Evolutionary conservation across 2,329 filamentous ascomycete genomes (phyloP), one percentile per base, ranked within the genome.

Genomic region (Trichoderma lentiforme): DNA sequence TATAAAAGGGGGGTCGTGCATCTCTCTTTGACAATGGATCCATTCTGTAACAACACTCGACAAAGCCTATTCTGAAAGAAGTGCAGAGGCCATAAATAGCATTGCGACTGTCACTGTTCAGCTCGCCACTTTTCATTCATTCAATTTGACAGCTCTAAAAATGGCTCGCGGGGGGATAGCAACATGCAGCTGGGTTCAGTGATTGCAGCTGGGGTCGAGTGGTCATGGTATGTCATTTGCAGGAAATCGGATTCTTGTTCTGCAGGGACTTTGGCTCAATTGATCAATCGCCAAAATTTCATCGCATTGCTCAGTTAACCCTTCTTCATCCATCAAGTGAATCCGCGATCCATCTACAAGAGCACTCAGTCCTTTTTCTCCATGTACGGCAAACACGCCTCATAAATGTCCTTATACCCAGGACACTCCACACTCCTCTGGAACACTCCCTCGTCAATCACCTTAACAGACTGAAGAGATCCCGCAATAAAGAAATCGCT

Each of bases 401-500:
- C 67, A 11, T 70, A 70, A 8, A 70, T 53, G 0, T 70, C 67
- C 39, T 21, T 36, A 4, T 32, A 36, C 0, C 67, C 67, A 21
- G 67, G 67, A 4, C 47, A 24, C 8, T 36, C 24, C 15, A 60
- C 4, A 8, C 30, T 28, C 21, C 67, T 51, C 28, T 28, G 21
- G 1, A 70, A 70, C n/a, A 70, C 57, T 2, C 28, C 57, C n/a
- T 36, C 21, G 4, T 70, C 67, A 51, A 70, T 53, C 15, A 51
- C 39, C 4, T 30, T 62, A 0, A 58, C 36, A 51, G 67, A 62
- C 18, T 70, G 67, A 8, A 70, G 21, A 62, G 67, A 61, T 14
- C 57, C 67, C 6, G 67, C 57, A 53, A 70, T 53, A 30, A 70
- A 70, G 18, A 70, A 62, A 9, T 70, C 67, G 11, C n/a, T 9